Evolutionary conservation across 2,329 filamentous ascomycete genomes (phyloP).

Genomic region (Lecanoromycetidae sp.): DNA sequence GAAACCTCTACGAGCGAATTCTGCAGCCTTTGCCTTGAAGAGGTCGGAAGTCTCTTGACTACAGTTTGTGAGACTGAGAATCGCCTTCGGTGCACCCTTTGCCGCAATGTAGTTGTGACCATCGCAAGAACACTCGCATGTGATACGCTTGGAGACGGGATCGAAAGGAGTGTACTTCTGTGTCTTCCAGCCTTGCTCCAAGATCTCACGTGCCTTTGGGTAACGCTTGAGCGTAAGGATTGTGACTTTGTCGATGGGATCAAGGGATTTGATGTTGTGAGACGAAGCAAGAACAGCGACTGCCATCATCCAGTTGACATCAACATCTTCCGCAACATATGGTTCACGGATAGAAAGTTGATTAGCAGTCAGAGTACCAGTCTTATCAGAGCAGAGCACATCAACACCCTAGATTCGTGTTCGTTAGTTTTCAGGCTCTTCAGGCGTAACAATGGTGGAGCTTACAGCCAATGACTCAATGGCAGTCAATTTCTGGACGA

Average conservation of each 20-base stretch:
- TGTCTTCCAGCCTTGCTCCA: conserved; percentile 62
- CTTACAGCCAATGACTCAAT: conserved; percentile 59
- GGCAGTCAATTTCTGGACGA: conserved; percentile 67
- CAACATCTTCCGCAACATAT: conserved; percentile 62
- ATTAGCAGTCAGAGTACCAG: conserved; percentile 63
- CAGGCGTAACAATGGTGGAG: conserved; percentile 6
- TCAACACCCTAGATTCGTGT: conserved; percentile 45
- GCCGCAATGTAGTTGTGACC: conserved; percentile 60
- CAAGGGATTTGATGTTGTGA: conserved; percentile 66
- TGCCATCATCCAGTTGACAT: conserved; percentile 78
- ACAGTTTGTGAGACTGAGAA: conserved; percentile 57
- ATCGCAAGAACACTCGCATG: conserved; percentile 55
- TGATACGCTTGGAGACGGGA: conserved; percentile 69
- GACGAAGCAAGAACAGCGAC: conserved; percentile 65
- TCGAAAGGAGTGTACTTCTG: conserved; percentile 70
- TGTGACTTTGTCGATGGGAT: conserved; percentile 69
- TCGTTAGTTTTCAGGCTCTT: not conserved
- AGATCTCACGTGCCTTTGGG: conserved; percentile 64
- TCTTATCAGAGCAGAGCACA: conserved; percentile 72
- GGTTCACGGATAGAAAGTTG: conserved; percentile 67
- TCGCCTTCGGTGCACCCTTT: conserved; percentile 67
- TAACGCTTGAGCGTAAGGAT: conserved; percentile 64
- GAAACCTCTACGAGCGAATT: conserved; percentile 70
- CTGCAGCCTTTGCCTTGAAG: conserved; percentile 60
- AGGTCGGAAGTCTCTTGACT: conserved; percentile 50